Conservation (phyloP, 1,139 yeast species). For the Nematodospora anomalae region DNA sequence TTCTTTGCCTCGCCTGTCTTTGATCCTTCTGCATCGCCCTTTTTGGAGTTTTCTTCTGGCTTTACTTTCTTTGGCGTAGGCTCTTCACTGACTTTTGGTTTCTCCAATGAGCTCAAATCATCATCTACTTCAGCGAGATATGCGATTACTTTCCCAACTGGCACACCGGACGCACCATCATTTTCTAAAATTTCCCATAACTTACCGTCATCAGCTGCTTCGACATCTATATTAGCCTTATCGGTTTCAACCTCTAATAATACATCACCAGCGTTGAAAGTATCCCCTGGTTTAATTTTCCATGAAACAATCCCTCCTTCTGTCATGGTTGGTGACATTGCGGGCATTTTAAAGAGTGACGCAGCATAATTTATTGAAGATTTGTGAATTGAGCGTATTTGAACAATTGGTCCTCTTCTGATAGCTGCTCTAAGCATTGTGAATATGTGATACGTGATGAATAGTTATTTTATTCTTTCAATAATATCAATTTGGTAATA, state of each 20-base stretch:
- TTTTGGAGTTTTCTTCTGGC: slow-evolving; percentile 12
- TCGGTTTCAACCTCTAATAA: slow-evolving; percentile 89
- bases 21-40: slow-evolving; percentile 18
- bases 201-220: slow-evolving; percentile 89
- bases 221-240: slow-evolving; percentile 90
- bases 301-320: slow-evolving; percentile 95
- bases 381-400: slow-evolving; percentile 20
- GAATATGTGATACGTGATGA: not conserved
- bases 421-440: slow-evolving; percentile 15
- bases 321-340: slow-evolving; percentile 99
- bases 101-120: slow-evolving; percentile 62
- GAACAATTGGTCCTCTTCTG: slow-evolving; percentile 10
- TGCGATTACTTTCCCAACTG: slow-evolving; percentile 91
- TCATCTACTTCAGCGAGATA: slow-evolving; percentile 85
- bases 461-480: too few relatives aligned
- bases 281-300: slow-evolving; percentile 83
- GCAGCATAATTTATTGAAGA: slow-evolving; percentile 40
- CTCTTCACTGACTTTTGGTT: slow-evolving; percentile 44
- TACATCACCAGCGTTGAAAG: slow-evolving; percentile 81
- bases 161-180: slow-evolving; percentile 75
- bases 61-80: slow-evolving; percentile 13
- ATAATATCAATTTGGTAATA: too few relatives aligned
- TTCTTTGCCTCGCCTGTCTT: slow-evolving; percentile 8
- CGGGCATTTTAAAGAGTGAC: slow-evolving; percentile 83
- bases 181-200: slow-evolving; percentile 71